Conservation (phyloP, 176 grass and related monocot genomes). For the Alloteropsis semialata region DNA sequence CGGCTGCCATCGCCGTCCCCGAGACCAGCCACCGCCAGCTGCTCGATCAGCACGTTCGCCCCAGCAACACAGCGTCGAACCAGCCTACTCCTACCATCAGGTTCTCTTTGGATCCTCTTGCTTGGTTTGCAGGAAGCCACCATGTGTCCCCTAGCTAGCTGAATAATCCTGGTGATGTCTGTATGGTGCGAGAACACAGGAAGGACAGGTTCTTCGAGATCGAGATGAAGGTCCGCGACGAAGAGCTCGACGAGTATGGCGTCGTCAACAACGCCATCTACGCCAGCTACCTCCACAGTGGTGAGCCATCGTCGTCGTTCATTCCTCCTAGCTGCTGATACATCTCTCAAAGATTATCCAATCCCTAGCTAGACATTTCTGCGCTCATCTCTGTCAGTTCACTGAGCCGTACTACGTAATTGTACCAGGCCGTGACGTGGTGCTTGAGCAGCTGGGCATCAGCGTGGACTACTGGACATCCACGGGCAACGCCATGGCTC, state of each 20-base stretch:
- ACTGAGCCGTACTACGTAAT: not conserved
- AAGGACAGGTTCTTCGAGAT: slow-evolving; percentile 57
- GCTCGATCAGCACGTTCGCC: not conserved
- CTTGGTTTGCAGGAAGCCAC: not conserved
- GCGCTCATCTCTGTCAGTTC: not conserved
- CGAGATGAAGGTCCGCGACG: slow-evolving; percentile 54
- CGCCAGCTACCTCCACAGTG: slow-evolving; percentile 61
- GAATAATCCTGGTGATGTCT: not conserved
- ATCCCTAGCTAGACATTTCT: no score
- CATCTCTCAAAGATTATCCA: no score
- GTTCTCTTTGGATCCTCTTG: not conserved
- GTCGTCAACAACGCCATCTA: slow-evolving; percentile 82
- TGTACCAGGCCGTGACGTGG: slow-evolving; percentile 58
- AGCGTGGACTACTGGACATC: slow-evolving; percentile 43
- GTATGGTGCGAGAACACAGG: slow-evolving; percentile 2
- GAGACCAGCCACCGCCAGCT: not conserved
- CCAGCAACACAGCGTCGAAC: not conserved
- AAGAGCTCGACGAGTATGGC: slow-evolving; percentile 74
- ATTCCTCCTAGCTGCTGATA: no score
- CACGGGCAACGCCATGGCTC: slow-evolving; percentile 50
- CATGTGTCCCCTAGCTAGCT: not conserved
- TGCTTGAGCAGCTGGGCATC: slow-evolving; percentile 47
- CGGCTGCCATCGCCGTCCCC: not conserved
- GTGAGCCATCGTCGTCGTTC: not conserved
- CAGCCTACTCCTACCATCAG: not conserved